Evolutionary conservation across 768 basidiomycete genomes (phyloP).

Genomic region (Pisolithus albus): DNA sequence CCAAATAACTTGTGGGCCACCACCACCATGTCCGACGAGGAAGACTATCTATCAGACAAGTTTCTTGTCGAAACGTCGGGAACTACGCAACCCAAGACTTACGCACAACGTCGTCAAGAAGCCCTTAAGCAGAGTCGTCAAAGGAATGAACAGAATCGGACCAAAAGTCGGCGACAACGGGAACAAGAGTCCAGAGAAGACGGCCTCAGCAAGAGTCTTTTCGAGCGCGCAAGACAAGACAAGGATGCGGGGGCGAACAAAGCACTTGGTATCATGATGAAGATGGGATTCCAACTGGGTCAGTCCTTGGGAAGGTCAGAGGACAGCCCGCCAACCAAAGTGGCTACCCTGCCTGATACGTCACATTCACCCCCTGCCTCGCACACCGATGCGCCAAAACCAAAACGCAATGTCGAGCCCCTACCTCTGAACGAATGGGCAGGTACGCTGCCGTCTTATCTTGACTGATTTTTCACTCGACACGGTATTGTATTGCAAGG

Average conservation of each 20-base stretch:
- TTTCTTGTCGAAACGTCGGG: constrained; percentile 49
- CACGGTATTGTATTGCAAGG: constrained; percentile 38
- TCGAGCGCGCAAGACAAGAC: constrained; percentile 67
- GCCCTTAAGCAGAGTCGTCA: constrained; percentile 47
- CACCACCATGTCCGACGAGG: constrained; percentile 61
- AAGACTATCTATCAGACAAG: constrained; percentile 86
- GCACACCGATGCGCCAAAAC: neutral
- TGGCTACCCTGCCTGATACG: constrained; percentile 1
- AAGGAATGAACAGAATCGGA: constrained; percentile 62
- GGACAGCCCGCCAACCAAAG: constrained; percentile 7
- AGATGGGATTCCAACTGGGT: constrained; percentile 88
- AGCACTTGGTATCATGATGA: constrained; percentile 85
- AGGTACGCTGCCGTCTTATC: constrained; percentile 41
- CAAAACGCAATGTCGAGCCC: constrained; percentile 53
- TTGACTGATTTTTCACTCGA: neutral
- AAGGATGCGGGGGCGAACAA: constrained; percentile 50
- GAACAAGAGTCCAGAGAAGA: constrained; percentile 73
- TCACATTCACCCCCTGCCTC: neutral
- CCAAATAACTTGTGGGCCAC: constrained; percentile 1
- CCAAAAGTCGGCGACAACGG: constrained; percentile 55
- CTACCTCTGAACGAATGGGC: constrained; percentile 75
- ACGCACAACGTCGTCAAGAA: constrained; percentile 64
- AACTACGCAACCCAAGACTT: constrained; percentile 48
- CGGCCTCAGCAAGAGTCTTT: constrained; percentile 73
- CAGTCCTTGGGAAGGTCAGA: constrained; percentile 57